Percentiles rank a stretch among this genome's conserved stretches.
Conservation (phyloP, 139 green algal genomes). For the Volvox reticuliferus region DNA sequence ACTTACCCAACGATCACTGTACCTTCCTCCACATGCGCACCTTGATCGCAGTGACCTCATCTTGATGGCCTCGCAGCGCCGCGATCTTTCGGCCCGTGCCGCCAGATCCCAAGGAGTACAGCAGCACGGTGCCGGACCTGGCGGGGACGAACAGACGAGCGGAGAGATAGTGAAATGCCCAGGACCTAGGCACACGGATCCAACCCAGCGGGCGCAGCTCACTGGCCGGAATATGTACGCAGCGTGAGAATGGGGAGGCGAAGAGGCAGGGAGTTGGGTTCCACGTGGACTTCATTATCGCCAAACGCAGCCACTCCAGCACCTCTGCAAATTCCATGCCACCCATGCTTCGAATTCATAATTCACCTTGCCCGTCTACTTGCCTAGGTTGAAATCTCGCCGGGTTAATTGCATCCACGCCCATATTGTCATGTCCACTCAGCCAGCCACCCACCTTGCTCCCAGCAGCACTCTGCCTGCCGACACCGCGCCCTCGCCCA, state of each 20-base stretch:
- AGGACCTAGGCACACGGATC: neutral
- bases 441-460: neutral
- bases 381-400: too few relatives aligned
- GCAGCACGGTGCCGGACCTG: constrained; percentile 39
- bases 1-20: too few relatives aligned
- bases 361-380: too few relatives aligned
- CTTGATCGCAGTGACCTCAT: constrained; percentile 32
- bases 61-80: constrained; percentile 20
- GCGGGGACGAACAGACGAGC: neutral
- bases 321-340: too few relatives aligned
- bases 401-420: too few relatives aligned
- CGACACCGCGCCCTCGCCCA: neutral
- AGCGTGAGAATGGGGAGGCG: too few relatives aligned
- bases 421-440: neutral
- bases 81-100: neutral
- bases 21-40: neutral
- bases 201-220: too few relatives aligned
- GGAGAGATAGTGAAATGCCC: neutral
- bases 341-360: too few relatives aligned
- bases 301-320: too few relatives aligned
- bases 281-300: too few relatives aligned
- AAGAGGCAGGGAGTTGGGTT: too few relatives aligned
- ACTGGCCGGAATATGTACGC: too few relatives aligned
- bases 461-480: constrained; percentile 8
- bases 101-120: constrained; percentile 18